Evolutionary conservation across 768 basidiomycete genomes (phyloP), one percentile per base, ranked within the genome.

Genomic region (Mycena pura): DNA sequence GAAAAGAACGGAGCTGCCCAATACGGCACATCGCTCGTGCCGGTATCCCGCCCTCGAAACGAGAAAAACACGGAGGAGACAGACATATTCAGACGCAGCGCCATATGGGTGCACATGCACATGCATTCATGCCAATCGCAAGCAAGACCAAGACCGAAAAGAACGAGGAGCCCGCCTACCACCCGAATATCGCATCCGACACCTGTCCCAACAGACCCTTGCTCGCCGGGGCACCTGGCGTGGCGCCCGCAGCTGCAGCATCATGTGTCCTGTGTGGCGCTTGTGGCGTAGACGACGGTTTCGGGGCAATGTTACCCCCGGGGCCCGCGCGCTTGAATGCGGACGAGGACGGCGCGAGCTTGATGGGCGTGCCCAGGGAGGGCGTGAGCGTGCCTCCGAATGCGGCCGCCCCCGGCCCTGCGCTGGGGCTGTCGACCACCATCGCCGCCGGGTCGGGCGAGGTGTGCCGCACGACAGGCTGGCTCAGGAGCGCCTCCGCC

Each of bases 171-270:
- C 27, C 34, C 17, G 17, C 45, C 77, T 85, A 93, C 91, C 91
- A 93, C 15, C 91, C 91, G 70, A 92, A 93, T 46, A 93, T 87
- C 63, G 92, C 71, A 77, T 93, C 91, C 13, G 88, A 87, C 51
- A 93, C 85, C 73, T 91, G 90, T 14, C 89, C 89, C 13, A 92
- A 62, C 64, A 92, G 69, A 7, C 87, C 82, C 70, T 86, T 92
- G 62, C 69, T 82, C 9, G 82, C 50, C 44, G 63, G 8, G 3
- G 29, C 39, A 3, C 7, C 53, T 3, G 19, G 28, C 2, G 62
- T 29, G 32, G 41, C 7, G 14, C 28, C 13, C 5, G 47, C 28
- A 17, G 45, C 34, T 14, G 28, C 17, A 6, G 38, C 55, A 13
- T 5, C 53, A 55, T 32, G 19, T 22, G 25, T 15, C 54, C 48